These are phyloP conservation scores for Metarhizium anisopliae DNA, from an alignment of 2,329 filamentous ascomycete genomes.

Conservation along the genomic window DNA sequence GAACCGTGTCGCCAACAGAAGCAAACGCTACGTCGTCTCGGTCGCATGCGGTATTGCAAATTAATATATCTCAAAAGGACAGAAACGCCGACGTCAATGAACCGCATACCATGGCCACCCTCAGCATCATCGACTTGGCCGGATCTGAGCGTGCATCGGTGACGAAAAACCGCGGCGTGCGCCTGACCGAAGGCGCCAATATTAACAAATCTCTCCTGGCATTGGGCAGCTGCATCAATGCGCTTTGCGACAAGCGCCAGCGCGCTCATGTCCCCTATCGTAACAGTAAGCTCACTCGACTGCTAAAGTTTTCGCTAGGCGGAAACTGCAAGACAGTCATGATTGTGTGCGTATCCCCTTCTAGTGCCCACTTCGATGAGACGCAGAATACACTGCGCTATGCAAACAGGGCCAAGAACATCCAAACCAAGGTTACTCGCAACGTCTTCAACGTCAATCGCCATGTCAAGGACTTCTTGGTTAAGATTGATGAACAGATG, in stretches of 20 bases:
- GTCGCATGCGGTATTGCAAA: constrained; percentile 93
- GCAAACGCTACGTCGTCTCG: constrained; percentile 96
- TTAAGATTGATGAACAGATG: constrained; percentile 99
- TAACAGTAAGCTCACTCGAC: constrained; percentile 91
- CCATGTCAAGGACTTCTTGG: constrained; percentile 97
- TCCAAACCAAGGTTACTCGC: constrained; percentile 97
- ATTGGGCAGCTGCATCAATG: constrained; percentile 95
- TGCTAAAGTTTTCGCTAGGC: constrained; percentile 93
- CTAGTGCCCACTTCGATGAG: constrained; percentile 93
- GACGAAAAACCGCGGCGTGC: constrained; percentile 90
- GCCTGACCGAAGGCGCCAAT: constrained; percentile 88
- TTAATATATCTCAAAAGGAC: constrained; percentile 92
- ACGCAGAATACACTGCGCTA: constrained; percentile 97
- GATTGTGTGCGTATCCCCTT: constrained; percentile 98
- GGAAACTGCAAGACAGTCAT: constrained; percentile 99
- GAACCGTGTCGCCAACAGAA: constrained; percentile 93
- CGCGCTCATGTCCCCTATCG: constrained; percentile 92
- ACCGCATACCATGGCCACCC: constrained; percentile 93
- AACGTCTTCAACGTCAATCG: constrained; percentile 99
- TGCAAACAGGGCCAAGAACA: constrained; percentile 96
- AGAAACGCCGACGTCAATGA: constrained; percentile 87
- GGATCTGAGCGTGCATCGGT: constrained; percentile 93
- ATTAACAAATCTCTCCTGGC: constrained; percentile 98
- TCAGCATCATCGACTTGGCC: constrained; percentile 96
- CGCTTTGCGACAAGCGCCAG: constrained; percentile 85